Base-by-base conservation (phyloP, 768 basidiomycete species). In the Sporobolomyces roseus region DNA sequence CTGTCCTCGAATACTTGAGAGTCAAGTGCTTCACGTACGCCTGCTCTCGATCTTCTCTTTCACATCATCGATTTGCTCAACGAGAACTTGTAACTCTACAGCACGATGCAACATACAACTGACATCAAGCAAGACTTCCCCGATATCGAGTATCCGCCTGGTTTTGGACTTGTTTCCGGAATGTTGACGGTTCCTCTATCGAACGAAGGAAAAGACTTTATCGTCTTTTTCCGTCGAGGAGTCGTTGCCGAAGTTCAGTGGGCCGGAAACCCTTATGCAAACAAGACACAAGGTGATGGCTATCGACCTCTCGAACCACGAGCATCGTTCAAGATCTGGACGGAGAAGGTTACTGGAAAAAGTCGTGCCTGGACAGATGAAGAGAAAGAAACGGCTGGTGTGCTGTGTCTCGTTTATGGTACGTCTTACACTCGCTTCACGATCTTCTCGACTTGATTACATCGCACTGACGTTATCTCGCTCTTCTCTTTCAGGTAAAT, bases 251-350 rank as follows among this genome's bases (percentile, higher is more conserved):
- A 61, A 30, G 66, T 67, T 4, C 50, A 51, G 7, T 72, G 69
- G 70, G 90, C 89, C 1, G 90, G 90, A 0, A 85, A 85, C 68
- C 88, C 89, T 0, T 83, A 83, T 79, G 83, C 83, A 66, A 71
- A 67, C 59, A 68, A 67, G 16, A 77, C 83, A 29, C 17, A n/a
- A 21, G 46, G 55, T 5, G 29, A 29, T 13, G 63, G 30, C 13
- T 61, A 52, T 29, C 59, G 48, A 3, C 63, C 63, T 9, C 80
- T 92, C 12, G 88, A 91, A 77, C 89, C 89, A 0, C 82, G 89
- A n/a, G 85, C 83, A 62, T 88, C 87, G 2, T 91, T 91, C 81
- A 87, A 86, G 74, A 82, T 82, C 7, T 92, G 89, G 89, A 85
- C 85, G 0, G 88, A 91, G 78, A 84, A 81, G 1, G 84, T 91